phyloP scores from a whole-genome alignment of 495 filamentous ascomycete species.

The Penicillium daleae region DNA sequence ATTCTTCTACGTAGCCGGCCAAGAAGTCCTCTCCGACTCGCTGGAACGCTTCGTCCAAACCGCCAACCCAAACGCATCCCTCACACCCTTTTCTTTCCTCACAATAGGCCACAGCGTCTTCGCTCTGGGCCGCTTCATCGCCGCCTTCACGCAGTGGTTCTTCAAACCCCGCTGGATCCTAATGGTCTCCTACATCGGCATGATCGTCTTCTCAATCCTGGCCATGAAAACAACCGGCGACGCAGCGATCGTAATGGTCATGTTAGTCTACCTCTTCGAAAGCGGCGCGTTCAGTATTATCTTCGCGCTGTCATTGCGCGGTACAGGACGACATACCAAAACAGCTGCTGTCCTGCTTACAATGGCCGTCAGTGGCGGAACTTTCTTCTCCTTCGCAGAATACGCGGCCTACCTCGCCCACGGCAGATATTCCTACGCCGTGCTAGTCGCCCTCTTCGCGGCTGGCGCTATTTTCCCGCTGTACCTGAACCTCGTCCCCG shows the following conservation, averaged over 20 bases:
- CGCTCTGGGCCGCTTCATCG: constrained; percentile 63
- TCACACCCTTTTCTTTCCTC: constrained; percentile 47
- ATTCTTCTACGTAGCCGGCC: constrained; percentile 68
- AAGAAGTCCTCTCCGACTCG: constrained; percentile 59
- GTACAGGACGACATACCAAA: constrained; percentile 64
- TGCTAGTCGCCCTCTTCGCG: constrained; percentile 61
- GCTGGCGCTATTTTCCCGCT: constrained; percentile 62
- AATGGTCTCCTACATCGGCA: constrained; percentile 56
- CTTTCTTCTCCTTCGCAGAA: constrained; percentile 59
- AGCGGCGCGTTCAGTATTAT: constrained; percentile 64
- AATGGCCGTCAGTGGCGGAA: constrained; percentile 60
- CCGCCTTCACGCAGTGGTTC: constrained; percentile 56
- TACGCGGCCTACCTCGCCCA: constrained; percentile 46
- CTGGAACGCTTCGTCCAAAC: constrained; percentile 46
- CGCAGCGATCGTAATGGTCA: constrained; percentile 51
- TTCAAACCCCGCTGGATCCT: constrained; percentile 68
- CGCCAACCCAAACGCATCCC: constrained; percentile 35
- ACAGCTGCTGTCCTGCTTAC: constrained; percentile 57
- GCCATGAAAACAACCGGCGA: constrained; percentile 56
- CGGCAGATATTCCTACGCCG: constrained; percentile 54
- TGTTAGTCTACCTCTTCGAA: constrained; percentile 65
- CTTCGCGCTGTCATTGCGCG: constrained; percentile 63
- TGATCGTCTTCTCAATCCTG: constrained; percentile 58
- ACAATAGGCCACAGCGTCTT: constrained; percentile 64
- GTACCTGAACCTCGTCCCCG: constrained; percentile 59